Percentiles rank a stretch among this genome's conserved stretches.
Conservation (phyloP, 345 rosid genomes). For the Triadica sebifera region DNA sequence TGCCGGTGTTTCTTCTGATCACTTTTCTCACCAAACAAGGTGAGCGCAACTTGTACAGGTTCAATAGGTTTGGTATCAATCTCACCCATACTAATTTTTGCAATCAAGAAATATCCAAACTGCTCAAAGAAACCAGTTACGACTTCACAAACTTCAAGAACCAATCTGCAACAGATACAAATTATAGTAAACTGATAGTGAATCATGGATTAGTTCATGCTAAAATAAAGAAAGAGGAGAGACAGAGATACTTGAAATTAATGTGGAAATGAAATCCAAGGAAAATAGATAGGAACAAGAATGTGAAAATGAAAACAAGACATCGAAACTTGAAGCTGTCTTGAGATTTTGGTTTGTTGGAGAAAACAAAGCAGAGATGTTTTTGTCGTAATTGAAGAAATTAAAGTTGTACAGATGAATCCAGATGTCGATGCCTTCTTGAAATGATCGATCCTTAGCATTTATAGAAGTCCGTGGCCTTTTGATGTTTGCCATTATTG, state of each 20-base stretch:
- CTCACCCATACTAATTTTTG: conserved; percentile 42
- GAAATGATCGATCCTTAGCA: conserved; percentile 12
- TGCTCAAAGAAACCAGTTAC: background rate
- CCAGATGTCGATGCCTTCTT: background rate
- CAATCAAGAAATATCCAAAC: conserved; percentile 3
- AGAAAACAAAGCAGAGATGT: conserved; percentile 9
- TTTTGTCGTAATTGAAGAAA: conserved; percentile 3
- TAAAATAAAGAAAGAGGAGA: background rate
- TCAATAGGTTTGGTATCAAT: conserved; percentile 51
- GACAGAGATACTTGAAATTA: background rate
- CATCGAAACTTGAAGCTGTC: background rate
- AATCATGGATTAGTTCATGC: too few relatives aligned
- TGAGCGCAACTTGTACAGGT: conserved; percentile 48
- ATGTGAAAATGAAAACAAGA: background rate
- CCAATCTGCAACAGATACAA: conserved; percentile 10
- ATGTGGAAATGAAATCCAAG: background rate
- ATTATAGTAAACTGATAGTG: too few relatives aligned
- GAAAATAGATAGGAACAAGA: background rate
- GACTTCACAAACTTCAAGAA: background rate
- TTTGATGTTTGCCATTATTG: background rate
- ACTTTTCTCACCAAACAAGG: conserved; percentile 36
- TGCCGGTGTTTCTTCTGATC: conserved; percentile 30
- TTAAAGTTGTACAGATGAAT: background rate
- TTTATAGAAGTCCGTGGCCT: background rate
- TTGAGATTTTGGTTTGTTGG: conserved; percentile 10